Evolutionary conservation across 345 rosid species (phyloP), one percentile per base, ranked within the genome.

Genomic region (Viola odorata): DNA sequence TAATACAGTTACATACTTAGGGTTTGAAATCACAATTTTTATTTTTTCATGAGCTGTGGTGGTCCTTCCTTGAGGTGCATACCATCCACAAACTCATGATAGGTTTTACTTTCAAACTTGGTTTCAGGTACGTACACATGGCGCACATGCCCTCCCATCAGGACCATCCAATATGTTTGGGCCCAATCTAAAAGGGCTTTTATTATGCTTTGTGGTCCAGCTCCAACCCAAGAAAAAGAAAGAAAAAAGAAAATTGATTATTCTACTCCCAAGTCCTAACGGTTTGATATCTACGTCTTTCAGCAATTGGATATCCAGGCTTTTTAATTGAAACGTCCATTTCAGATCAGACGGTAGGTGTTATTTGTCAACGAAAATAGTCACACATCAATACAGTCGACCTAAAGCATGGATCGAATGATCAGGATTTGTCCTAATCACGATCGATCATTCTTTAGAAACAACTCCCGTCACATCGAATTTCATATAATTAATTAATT

Each of bases 191-290:
- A 58, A 44, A 42, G 50, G 8, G 39, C 55, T n/a, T 11, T 45
- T 45, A 13, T 23, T 60, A 41, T 62, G 7, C 40, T 51, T 1
- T 5, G 73, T 65, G 81, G 83, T 70, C 82, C 86, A 50, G 3
- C 39, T 70, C 82, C 86, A 50, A 6, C 39, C 32, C 32, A 23
- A 23, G 32, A 23, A 23, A 23, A 23, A 23, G 32, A 23, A 23
- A 23, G 2, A 23, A 23, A 32, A 41, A 14, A 16, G 7, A 53
- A 50, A 50, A 50, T 50, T 50, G 38, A 52, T 52, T 7, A 5
- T 16, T 12, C 37, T 23, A 23, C 32, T 23, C 32, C 32, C 2
- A 23, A 23, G 32, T 37, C 55, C 60, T 41, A 74, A 67, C 75
- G 52, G 73, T 53, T 61, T 62, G 80, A 75, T 58, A 14, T 51